phyloP scores from a whole-genome alignment of 768 basidiomycete species.

The Pleurotus sapidus region DNA sequence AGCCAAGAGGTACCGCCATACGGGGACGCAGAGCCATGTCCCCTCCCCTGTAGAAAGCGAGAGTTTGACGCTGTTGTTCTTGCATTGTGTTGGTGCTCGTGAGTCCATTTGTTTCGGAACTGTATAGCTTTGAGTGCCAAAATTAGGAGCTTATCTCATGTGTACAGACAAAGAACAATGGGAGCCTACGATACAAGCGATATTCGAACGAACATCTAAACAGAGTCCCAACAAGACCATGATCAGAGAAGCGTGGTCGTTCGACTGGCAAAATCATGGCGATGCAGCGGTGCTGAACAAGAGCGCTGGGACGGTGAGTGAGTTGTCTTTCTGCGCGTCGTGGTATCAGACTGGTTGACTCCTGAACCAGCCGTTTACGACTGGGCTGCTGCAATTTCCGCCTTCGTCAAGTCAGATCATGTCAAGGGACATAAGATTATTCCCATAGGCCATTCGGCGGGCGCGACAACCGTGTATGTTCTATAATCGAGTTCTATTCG shows the following conservation, averaged over 20 bases:
- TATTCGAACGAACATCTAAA: conserved; percentile 23
- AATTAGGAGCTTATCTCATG: background rate
- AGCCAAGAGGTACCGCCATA: conserved; percentile 36
- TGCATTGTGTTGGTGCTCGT: conserved; percentile 49
- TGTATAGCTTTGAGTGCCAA: no score
- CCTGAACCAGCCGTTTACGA: conserved; percentile 29
- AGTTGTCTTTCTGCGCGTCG: background rate
- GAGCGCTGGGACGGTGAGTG: conserved; percentile 29
- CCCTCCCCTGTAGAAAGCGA: conserved; percentile 21
- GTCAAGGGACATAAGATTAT: conserved; percentile 34
- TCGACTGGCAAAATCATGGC: conserved; percentile 52
- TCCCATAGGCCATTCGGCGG: conserved; percentile 41
- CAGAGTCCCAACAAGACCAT: background rate
- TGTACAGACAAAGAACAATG: conserved; percentile 53
- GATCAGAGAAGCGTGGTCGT: conserved; percentile 45
- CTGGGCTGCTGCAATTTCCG: conserved; percentile 32
- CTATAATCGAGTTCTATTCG: background rate
- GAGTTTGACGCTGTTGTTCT: conserved; percentile 43
- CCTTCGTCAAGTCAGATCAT: conserved; percentile 28
- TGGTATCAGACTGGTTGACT: background rate
- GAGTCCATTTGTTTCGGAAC: conserved; percentile 14
- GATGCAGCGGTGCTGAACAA: conserved; percentile 44
- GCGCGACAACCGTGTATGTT: conserved; percentile 36
- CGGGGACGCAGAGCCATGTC: conserved; percentile 9
- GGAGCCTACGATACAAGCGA: conserved; percentile 41